A percentile compares a stretch with the other conserved stretches of the same genome.
Conservation (phyloP, 139 green algal genomes). For the Microglena sp. region DNA sequence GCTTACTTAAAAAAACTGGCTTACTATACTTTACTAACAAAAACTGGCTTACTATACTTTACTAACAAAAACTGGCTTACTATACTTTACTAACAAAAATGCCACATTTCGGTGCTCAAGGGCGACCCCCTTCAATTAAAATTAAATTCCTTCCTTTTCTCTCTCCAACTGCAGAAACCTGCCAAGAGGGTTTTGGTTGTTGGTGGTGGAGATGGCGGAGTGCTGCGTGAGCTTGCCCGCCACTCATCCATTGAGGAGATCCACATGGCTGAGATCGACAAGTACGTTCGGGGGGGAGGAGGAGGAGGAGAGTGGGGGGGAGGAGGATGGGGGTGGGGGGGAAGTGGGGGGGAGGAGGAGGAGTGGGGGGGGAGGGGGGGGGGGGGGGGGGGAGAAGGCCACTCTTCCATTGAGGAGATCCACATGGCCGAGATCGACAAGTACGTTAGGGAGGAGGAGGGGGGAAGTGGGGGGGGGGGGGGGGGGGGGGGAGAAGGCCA, state of each 20-base stretch:
- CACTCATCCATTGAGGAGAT: conserved; percentile 66
- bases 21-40: too few relatives aligned
- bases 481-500: too few relatives aligned
- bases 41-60: neutral
- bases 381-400: too few relatives aligned
- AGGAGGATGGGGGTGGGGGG: too few relatives aligned
- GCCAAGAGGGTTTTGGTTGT: conserved; percentile 79
- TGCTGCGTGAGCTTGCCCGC: conserved; percentile 78
- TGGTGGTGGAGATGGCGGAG: conserved; percentile 93
- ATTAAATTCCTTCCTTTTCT: neutral
- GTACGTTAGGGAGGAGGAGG: too few relatives aligned
- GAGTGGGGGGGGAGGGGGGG: too few relatives aligned
- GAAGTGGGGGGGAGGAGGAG: too few relatives aligned
- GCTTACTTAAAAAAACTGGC: too few relatives aligned
- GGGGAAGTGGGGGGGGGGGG: too few relatives aligned
- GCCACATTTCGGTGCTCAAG: neutral
- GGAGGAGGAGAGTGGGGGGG: too few relatives aligned
- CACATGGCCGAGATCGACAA: conserved; percentile 96
- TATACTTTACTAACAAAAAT: neutral
- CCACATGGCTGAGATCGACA: conserved; percentile 96
- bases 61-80: neutral
- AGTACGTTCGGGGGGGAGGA: too few relatives aligned
- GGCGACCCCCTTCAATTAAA: neutral
- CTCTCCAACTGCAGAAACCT: conserved; percentile 29
- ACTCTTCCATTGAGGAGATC: conserved; percentile 66